Conservation (phyloP, 768 basidiomycete genomes). For the Dacryopinax spathularia region DNA sequence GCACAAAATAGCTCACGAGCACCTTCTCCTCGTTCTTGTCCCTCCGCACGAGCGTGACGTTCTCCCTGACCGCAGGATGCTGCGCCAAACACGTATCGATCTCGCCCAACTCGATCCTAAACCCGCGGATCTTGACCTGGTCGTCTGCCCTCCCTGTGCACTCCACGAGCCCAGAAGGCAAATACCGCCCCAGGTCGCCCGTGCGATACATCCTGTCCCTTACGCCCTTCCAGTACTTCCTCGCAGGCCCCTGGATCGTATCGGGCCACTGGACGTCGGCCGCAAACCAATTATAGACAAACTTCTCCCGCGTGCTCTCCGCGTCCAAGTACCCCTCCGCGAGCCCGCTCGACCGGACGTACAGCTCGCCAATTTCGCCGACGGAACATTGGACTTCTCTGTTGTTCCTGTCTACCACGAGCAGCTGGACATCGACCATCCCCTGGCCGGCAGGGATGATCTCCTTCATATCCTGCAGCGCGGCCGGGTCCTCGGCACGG, state of each 20-base stretch:
- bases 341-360: slow-evolving; percentile 88
- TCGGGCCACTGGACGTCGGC: slow-evolving; percentile 34
- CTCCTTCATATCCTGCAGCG: slow-evolving; percentile 88
- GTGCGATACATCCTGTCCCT: slow-evolving; percentile 96
- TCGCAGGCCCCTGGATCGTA: slow-evolving; percentile 63
- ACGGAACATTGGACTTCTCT: slow-evolving; percentile 74
- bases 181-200: slow-evolving; percentile 89
- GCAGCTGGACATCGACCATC: slow-evolving; percentile 93
- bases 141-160: slow-evolving; percentile 96
- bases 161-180: slow-evolving; percentile 84
- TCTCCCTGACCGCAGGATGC: slow-evolving; percentile 88
- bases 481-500: slow-evolving; percentile 68
- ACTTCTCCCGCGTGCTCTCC: slow-evolving; percentile 75
- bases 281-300: slow-evolving; percentile 88
- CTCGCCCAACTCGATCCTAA: slow-evolving; percentile 95
- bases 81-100: slow-evolving; percentile 92
- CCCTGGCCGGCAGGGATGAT: slow-evolving; percentile 95
- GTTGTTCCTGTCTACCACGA: slow-evolving; percentile 87
- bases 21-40: slow-evolving; percentile 99
- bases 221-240: slow-evolving; percentile 82
- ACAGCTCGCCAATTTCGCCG: slow-evolving; percentile 97
- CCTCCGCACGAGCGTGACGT: slow-evolving; percentile 87
- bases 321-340: slow-evolving; percentile 88
- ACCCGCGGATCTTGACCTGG: slow-evolving; percentile 98
- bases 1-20: slow-evolving; percentile 92